Percentiles rank a stretch among this genome's conserved stretches.
phyloP scores from a whole-genome alignment of 2,329 filamentous ascomycete genomes.

The Cercospora berteroae region DNA sequence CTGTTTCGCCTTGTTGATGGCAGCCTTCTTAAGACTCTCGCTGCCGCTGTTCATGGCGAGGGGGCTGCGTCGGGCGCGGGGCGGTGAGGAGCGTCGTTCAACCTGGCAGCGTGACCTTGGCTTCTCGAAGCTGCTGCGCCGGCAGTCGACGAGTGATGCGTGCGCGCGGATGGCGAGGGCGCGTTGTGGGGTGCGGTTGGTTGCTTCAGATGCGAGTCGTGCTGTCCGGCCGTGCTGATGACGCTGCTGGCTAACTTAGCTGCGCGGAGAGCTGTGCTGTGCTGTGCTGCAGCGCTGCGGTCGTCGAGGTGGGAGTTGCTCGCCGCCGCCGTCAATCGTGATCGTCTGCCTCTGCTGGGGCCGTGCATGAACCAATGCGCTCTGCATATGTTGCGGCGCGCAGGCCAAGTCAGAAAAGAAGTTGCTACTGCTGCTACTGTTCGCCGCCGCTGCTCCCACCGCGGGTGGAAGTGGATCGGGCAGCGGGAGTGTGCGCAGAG shows the following conservation, averaged over 20 bases:
- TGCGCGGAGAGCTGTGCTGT: background rate
- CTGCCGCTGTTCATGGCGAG: constrained; percentile 27
- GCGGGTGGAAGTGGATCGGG: background rate
- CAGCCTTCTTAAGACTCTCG: constrained; percentile 48
- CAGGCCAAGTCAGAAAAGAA: background rate
- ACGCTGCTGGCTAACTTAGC: constrained; percentile 2
- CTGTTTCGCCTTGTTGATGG: constrained; percentile 65
- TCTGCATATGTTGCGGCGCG: background rate
- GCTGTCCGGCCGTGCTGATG: constrained; percentile 13
- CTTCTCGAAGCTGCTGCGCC: constrained; percentile 7
- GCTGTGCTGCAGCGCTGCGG: constrained; percentile 1
- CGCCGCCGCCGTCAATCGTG: background rate
- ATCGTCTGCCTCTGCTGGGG: constrained; percentile 2
- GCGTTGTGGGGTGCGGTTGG: constrained; percentile 13
- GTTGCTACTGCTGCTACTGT: background rate
- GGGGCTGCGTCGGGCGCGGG: constrained; percentile 10
- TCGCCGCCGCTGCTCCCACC: background rate
- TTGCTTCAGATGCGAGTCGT: constrained; percentile 19
- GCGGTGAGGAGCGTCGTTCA: constrained; percentile 9
- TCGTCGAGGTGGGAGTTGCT: background rate
- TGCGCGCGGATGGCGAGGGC: background rate
- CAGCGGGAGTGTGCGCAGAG: background rate
- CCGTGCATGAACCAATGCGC: constrained; percentile 6
- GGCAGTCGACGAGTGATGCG: constrained; percentile 6
- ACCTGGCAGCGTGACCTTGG: constrained; percentile 5